Base-by-base conservation (phyloP, 1,284 basidiomycete genomes). In the Sanghuangporus weigelae region DNA sequence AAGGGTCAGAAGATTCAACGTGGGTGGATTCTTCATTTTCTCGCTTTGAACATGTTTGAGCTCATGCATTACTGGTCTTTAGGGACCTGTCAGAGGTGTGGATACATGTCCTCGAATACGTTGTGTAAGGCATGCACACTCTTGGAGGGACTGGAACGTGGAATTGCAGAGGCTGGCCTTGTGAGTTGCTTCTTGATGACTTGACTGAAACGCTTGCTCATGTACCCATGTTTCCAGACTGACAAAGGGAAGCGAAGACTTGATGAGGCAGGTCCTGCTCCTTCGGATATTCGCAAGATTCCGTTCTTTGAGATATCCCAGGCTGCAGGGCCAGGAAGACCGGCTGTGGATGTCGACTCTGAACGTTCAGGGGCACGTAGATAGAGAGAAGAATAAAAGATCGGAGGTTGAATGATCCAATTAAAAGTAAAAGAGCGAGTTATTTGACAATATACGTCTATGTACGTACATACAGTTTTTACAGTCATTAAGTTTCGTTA, bases 101-200 rank as follows among this genome's bases (percentile, higher is more conserved):
- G 94, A 1, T 95, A 95, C 72, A 95, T 97, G 79, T 91, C 95
- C 0, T 95, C 92, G 63, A 96, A 97, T 69, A 87, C 90, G 23
- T 75, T 98, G 16, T 97, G 95, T 74, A 96, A 97, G 77, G 95
- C 95, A 0, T 98, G 95, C 68, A 92, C 89, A 0, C 77, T 97
- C 19, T 79, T 98, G 0, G 93, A 97, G 73, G 92, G 94, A 8
- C 79, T 98, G n/a, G 95, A 97, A 73, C 82, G 88, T 53, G 94
- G 94, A 3, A 82, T 92, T 74, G 88, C 83, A 0, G 78, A 74
- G 63, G 81, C 84, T 39, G 85, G 81, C 12, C 83, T 86, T 53
- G 93, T 93, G 71, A 71, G 90, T 81, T 16, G 21, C 21, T 44
- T 40, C 19, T 48, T 66, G n/a, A 65, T 57, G 36, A 40, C 54